Evolutionary conservation across 2,329 filamentous ascomycete species (phyloP).

Genomic region (Chrysosporium queenslandicum): DNA sequence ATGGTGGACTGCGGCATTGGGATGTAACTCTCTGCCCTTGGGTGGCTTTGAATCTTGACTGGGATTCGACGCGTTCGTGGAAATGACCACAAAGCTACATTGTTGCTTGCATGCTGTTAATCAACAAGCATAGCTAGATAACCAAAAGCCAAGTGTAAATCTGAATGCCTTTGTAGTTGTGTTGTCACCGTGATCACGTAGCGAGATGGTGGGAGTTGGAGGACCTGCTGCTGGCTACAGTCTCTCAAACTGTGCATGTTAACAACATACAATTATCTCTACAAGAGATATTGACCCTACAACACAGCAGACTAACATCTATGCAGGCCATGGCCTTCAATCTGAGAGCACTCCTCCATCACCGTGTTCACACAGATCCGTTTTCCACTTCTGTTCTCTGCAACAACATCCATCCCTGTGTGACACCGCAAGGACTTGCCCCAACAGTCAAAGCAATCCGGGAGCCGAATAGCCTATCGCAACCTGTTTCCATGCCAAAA

Average conservation of each 20-base stretch:
- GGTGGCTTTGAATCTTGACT: not conserved
- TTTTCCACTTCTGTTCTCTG: too few relatives aligned
- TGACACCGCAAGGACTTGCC: conserved; percentile 4
- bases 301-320: too few relatives aligned
- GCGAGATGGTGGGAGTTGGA: too few relatives aligned
- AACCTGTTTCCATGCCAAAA: not conserved
- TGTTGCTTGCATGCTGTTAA: not conserved
- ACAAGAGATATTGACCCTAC: too few relatives aligned
- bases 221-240: too few relatives aligned
- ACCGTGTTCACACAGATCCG: too few relatives aligned
- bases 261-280: too few relatives aligned
- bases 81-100: not conserved
- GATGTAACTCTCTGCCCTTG: too few relatives aligned
- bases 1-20: not conserved
- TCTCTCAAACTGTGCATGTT: too few relatives aligned
- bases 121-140: not conserved
- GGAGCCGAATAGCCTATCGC: not conserved
- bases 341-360: too few relatives aligned
- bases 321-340: too few relatives aligned
- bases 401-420: not conserved
- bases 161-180: not conserved
- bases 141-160: not conserved
- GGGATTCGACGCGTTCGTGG: not conserved
- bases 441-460: not conserved
- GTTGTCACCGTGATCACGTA: too few relatives aligned